A percentile compares a stretch with the other conserved stretches of the same genome.
These are phyloP conservation scores for Paraleonurus japonicus DNA, from an alignment of 257 asterid genomes.

Conservation along the genomic window DNA sequence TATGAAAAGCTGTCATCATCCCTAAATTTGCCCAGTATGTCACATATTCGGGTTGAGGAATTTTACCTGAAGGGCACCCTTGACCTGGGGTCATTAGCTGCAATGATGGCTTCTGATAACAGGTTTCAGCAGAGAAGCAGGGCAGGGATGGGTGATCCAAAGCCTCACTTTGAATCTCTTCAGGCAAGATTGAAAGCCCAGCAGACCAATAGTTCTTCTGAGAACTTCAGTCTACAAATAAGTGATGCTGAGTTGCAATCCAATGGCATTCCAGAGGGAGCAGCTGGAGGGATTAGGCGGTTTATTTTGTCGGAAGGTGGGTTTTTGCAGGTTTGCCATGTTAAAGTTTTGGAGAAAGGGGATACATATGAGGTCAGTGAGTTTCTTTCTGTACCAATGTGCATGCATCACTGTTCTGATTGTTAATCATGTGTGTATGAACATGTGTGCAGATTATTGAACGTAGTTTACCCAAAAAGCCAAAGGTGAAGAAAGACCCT, in stretches of 20 bases:
- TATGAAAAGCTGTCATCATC: conserved; percentile 74
- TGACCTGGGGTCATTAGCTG: conserved; percentile 90
- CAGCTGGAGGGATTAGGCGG: conserved; percentile 86
- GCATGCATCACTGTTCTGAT: not conserved
- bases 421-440: conserved; percentile 25
- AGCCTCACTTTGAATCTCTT: conserved; percentile 82
- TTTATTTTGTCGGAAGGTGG: conserved; percentile 89
- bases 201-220: conserved; percentile 45
- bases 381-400: conserved; percentile 14
- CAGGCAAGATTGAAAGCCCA: conserved; percentile 76
- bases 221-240: conserved; percentile 64
- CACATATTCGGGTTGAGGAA: conserved; percentile 87
- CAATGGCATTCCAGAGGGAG: conserved; percentile 91
- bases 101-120: conserved; percentile 87
- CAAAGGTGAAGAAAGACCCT: conserved; percentile 81
- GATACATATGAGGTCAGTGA: conserved; percentile 90
- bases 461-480: conserved; percentile 80
- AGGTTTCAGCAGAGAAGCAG: conserved; percentile 54
- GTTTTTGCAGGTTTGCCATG: conserved; percentile 79
- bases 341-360: conserved; percentile 98
- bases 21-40: conserved; percentile 67
- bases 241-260: conserved; percentile 72
- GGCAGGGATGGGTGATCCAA: conserved; percentile 70
- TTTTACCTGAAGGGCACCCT: conserved; percentile 95
- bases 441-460: conserved; percentile 81